Percentiles rank a stretch among this genome's conserved stretches.
Conservation (phyloP, 768 basidiomycete genomes). For the Pleurotus giganteus region DNA sequence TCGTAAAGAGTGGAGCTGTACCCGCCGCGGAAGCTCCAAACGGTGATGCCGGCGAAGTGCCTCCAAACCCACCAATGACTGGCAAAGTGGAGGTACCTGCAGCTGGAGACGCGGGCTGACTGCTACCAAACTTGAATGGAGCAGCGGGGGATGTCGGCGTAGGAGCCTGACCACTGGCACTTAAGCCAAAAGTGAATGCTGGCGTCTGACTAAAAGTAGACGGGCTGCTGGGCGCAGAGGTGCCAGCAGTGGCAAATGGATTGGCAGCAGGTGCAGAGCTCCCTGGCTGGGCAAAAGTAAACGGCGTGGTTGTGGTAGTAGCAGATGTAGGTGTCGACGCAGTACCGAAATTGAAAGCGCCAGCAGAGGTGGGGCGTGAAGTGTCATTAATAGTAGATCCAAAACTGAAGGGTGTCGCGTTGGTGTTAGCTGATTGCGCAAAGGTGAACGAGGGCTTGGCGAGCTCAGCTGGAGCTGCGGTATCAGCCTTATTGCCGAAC, state of each 20-base stretch:
- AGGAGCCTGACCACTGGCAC: constrained; percentile 23
- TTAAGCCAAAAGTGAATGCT: constrained; percentile 44
- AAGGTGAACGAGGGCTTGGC: constrained; percentile 23
- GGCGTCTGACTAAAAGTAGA: constrained; percentile 51
- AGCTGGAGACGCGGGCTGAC: constrained; percentile 61
- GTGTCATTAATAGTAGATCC: constrained; percentile 23
- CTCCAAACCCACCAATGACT: constrained; percentile 37
- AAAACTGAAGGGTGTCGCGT: constrained; percentile 39
- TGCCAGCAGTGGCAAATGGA: constrained; percentile 39
- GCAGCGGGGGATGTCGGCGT: constrained; percentile 27
- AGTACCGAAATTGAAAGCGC: constrained; percentile 7
- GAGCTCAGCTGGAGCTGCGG: constrained; percentile 20
- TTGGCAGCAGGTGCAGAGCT: constrained; percentile 30
- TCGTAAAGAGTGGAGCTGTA: constrained; percentile 51
- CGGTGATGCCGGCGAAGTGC: constrained; percentile 39
- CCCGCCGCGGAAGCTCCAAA: constrained; percentile 42
- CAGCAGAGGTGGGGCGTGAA: constrained; percentile 1
- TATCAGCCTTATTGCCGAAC: constrained; percentile 31
- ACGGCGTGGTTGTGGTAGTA: constrained; percentile 17
- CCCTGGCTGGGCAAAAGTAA: constrained; percentile 26
- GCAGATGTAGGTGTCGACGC: constrained; percentile 15
- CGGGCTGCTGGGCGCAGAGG: constrained; percentile 56
- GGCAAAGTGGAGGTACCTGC: constrained; percentile 28
- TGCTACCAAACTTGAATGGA: constrained; percentile 52
- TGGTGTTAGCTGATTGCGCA: constrained; percentile 25